phyloP scores from a whole-genome alignment of 768 basidiomycete species.

The Mycena indigotica region DNA sequence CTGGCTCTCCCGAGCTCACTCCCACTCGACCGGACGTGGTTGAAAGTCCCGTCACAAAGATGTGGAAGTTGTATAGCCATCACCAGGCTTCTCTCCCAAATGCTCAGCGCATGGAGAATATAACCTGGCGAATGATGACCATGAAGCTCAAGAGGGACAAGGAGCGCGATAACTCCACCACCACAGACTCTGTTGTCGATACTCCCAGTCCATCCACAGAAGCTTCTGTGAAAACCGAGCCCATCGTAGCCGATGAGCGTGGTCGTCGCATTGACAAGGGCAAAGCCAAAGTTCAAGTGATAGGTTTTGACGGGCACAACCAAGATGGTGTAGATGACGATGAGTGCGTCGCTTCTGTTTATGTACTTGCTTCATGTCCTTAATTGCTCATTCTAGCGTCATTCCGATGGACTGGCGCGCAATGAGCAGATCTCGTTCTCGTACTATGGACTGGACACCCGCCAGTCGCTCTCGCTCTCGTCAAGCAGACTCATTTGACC shows the following conservation, averaged over 20 bases:
- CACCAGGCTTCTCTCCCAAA: conserved; percentile 89
- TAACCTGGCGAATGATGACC: conserved; percentile 99
- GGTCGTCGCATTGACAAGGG: conserved; percentile 81
- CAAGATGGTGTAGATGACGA: conserved; percentile 72
- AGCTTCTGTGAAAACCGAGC: conserved; percentile 22
- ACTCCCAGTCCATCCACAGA: conserved; percentile 21
- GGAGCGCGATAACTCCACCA: conserved; percentile 46
- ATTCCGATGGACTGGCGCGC: conserved; percentile 92
- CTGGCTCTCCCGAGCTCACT: conserved; percentile 38
- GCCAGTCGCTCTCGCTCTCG: conserved; percentile 77
- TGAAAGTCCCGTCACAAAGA: conserved; percentile 67
- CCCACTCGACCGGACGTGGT: conserved; percentile 5
- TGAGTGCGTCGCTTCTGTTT: conserved; percentile 55
- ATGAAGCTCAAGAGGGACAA: conserved; percentile 88
- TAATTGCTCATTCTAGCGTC: conserved; percentile 40
- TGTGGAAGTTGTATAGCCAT: conserved; percentile 95
- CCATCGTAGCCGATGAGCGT: conserved; percentile 48
- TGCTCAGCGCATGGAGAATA: conserved; percentile 94
- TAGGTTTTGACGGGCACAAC: conserved; percentile 78
- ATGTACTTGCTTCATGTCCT: conserved; percentile 18
- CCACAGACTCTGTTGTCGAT: conserved; percentile 17
- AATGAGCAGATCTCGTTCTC: conserved; percentile 86
- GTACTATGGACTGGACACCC: conserved; percentile 91
- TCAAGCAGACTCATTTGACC: conserved; percentile 64
- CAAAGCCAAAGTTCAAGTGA: conserved; percentile 73